These are phyloP conservation scores for Ascosphaera apis DNA, from an alignment of 2,329 filamentous ascomycete genomes.

Conservation along the genomic window DNA sequence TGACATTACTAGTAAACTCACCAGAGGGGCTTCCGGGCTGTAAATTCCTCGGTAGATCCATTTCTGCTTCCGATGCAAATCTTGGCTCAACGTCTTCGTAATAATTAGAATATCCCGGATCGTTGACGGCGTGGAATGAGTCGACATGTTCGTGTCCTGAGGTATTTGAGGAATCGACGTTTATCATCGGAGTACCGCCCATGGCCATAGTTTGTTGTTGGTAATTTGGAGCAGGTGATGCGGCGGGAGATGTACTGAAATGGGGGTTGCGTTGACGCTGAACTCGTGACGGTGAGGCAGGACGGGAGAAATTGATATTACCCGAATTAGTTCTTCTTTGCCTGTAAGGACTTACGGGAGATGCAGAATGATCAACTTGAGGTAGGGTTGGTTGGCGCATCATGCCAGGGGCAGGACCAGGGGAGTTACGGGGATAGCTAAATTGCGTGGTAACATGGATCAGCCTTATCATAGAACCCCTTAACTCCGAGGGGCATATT, in stretches of 20 bases:
- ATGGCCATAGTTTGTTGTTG: slow-evolving; percentile 4
- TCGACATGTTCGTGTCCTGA: slow-evolving; percentile 7
- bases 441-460: no score
- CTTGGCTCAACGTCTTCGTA: slow-evolving; percentile 87
- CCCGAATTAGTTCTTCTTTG: no score
- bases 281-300: slow-evolving; percentile 3
- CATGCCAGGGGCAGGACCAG: no score
- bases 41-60: slow-evolving; percentile 10
- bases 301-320: no score
- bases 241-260: slow-evolving; percentile 5
- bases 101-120: slow-evolving; percentile 38
- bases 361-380: no score
- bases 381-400: no score
- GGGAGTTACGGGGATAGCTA: no score
- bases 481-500: no score
- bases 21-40: slow-evolving; percentile 16
- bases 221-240: slow-evolving; percentile 1
- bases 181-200: slow-evolving; percentile 7
- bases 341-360: no score
- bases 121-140: slow-evolving; percentile 12
- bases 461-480: no score
- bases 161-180: slow-evolving; percentile 8
- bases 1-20: no score
- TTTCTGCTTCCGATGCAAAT: slow-evolving; percentile 35
- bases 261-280: slow-evolving; percentile 1